phyloP scores from a whole-genome alignment of 495 filamentous ascomycete species.

The Tuber borchii region DNA sequence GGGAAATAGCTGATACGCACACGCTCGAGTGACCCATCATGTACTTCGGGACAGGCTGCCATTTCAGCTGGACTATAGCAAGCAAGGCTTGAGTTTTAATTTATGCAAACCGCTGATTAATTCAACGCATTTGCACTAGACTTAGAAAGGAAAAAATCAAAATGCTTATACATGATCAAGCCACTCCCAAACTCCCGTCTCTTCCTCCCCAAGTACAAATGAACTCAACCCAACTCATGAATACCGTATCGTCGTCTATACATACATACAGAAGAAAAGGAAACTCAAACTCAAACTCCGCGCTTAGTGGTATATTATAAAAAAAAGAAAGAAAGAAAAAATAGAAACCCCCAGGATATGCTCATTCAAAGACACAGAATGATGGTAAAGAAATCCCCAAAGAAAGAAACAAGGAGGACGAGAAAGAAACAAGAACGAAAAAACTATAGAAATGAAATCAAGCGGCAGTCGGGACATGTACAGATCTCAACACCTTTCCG shows the following conservation, averaged over 20 bases:
- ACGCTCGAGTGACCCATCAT: neutral
- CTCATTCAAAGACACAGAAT: constrained; percentile 6
- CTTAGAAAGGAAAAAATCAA: neutral
- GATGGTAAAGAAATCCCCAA: constrained; percentile 11
- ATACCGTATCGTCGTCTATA: constrained; percentile 1
- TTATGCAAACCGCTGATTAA: neutral
- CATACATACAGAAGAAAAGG: neutral
- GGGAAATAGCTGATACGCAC: neutral
- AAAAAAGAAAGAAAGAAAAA: neutral
- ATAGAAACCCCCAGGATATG: constrained; percentile 14
- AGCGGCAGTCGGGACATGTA: constrained; percentile 21
- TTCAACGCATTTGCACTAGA: neutral
- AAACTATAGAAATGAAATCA: constrained; percentile 7
- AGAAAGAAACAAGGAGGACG: neutral
- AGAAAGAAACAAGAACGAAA: neutral
- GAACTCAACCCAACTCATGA: neutral
- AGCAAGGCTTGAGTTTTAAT: neutral
- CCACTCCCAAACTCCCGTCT: constrained; percentile 1
- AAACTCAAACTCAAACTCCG: constrained; percentile 18
- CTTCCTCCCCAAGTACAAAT: neutral
- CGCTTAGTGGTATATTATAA: constrained; percentile 17
- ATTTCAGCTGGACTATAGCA: neutral
- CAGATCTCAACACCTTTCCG: constrained; percentile 29
- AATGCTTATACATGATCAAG: neutral
- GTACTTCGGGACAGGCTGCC: neutral